Evolutionary conservation across 2,329 filamentous ascomycete genomes (phyloP).

Genomic region (Hortaea sp.): DNA sequence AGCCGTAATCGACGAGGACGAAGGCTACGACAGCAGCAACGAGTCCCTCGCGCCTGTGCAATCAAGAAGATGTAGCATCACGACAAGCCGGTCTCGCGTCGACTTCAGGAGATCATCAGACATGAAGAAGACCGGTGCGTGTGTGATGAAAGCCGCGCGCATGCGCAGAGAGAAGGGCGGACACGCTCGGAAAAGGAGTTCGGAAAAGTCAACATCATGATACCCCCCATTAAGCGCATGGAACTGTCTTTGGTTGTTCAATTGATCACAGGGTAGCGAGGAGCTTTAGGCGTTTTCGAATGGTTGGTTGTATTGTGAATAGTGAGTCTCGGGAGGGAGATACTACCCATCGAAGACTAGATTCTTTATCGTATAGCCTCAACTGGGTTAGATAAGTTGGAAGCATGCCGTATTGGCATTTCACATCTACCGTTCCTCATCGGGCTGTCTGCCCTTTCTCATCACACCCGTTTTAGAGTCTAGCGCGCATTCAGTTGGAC

Average conservation of each 20-base stretch:
- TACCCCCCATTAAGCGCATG: neutral
- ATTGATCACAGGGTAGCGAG: neutral
- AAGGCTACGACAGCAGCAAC: constrained; percentile 14
- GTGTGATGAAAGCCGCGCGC: constrained; percentile 17
- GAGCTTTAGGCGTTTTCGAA: neutral
- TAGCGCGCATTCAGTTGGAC: too few relatives aligned
- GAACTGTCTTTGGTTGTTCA: neutral
- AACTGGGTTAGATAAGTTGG: too few relatives aligned
- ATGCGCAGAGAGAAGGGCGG: constrained; percentile 11
- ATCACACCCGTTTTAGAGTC: too few relatives aligned
- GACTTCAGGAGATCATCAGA: constrained; percentile 15
- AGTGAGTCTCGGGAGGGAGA: too few relatives aligned
- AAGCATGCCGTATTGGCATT: too few relatives aligned
- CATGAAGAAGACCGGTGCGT: constrained; percentile 12
- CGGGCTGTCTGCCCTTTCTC: too few relatives aligned
- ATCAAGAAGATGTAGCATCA: constrained; percentile 13
- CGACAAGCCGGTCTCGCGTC: constrained; percentile 5
- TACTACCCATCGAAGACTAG: too few relatives aligned
- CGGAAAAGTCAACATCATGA: constrained; percentile 8
- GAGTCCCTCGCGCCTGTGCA: constrained; percentile 5
- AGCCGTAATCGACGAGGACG: constrained; percentile 11
- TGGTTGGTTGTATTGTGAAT: too few relatives aligned
- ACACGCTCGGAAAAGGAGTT: constrained; percentile 10
- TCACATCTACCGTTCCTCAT: too few relatives aligned
- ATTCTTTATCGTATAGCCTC: too few relatives aligned